A percentile compares a stretch with the other conserved stretches of the same genome.
These are phyloP conservation scores for Podosphaera xanthii DNA, from an alignment of 2,329 filamentous ascomycete species.

Conservation along the genomic window DNA sequence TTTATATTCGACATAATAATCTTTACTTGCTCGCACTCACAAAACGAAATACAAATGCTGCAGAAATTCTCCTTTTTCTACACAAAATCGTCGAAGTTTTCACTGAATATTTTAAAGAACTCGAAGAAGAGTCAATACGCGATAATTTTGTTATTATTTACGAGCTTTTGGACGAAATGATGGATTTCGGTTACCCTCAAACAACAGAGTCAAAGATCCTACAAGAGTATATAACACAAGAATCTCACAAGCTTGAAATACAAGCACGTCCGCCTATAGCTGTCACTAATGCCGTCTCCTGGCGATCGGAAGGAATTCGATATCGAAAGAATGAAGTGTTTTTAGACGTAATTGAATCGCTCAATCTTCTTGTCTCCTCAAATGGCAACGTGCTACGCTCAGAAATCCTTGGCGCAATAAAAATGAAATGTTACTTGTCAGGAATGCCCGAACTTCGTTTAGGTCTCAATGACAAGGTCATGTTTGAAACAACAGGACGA, in stretches of 20 bases:
- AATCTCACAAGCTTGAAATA: constrained; percentile 94
- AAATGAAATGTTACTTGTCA: constrained; percentile 98
- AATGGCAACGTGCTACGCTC: constrained; percentile 89
- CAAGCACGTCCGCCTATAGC: constrained; percentile 91
- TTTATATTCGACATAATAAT: constrained; percentile 98
- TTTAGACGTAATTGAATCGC: constrained; percentile 84
- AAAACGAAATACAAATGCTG: constrained; percentile 96
- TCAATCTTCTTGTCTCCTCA: constrained; percentile 84
- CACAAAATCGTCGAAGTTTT: constrained; percentile 98
- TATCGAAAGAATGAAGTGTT: constrained; percentile 99
- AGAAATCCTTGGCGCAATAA: constrained; percentile 89
- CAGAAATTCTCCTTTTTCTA: constrained; percentile 92
- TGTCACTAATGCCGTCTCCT: constrained; percentile 93
- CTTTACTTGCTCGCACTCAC: constrained; percentile 93
- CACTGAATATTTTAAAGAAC: constrained; percentile 97
- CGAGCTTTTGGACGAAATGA: constrained; percentile 97
- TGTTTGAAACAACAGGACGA: constrained; percentile 95
- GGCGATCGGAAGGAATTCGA: constrained; percentile 91
- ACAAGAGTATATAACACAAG: constrained; percentile 97
- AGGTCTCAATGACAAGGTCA: constrained; percentile 94
- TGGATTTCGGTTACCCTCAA: constrained; percentile 98
- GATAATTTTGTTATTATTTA: constrained; percentile 99
- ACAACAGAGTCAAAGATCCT: constrained; percentile 97
- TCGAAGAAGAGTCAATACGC: constrained; percentile 94
- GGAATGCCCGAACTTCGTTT: constrained; percentile 93